Evolutionary conservation across 768 basidiomycete species (phyloP), one percentile per base, ranked within the genome.

Genomic region (Leccinum uliginosum): DNA sequence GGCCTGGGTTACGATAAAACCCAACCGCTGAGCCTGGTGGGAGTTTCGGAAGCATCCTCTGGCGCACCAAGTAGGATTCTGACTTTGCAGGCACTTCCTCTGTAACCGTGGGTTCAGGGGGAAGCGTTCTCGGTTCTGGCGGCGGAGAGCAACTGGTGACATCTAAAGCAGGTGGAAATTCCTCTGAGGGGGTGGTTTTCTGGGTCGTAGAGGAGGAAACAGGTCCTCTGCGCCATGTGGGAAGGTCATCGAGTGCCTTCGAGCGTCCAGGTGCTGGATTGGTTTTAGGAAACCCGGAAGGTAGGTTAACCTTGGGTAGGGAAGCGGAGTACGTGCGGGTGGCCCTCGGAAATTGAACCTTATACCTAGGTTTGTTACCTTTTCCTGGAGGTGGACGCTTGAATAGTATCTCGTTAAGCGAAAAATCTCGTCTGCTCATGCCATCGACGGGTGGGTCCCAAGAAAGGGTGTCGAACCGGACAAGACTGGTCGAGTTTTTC

Each of bases 361-460:
- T 68, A 52, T 69, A 77, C 58, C 66, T 71, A 17, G 55, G 46
- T 55, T 63, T 74, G 48, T 58, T 65, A 15, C 76, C 74, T 56
- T 69, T 77, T 43, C 53, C 54, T 12, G 63, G 52, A 21, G 59
- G 61, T 15, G 77, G 74, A 59, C 74, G 80, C 56, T 70, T 77
- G 71, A 90, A 88, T 34, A 92, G 71, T 38, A 85, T 67, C 27
- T 87, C 83, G 61, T 88, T 86, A 40, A 89, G 55, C 19, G 83
- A 82, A 47, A 86, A 75, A 55, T 86, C 85, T 48, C 80, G 76
- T 44, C 73, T 79, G 52, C 62, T 80, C 82, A 86, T 86, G 49
- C 81, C 84, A 54, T 81, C 80, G 14, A 86, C 77, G 17, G 87
- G 86, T 51, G 91, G 89, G 30, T 83, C 81, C 72, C 86, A 89